These are phyloP conservation scores for Globisporangium solare DNA, from an alignment of 352 stramenopile species.

Conservation along the genomic window DNA sequence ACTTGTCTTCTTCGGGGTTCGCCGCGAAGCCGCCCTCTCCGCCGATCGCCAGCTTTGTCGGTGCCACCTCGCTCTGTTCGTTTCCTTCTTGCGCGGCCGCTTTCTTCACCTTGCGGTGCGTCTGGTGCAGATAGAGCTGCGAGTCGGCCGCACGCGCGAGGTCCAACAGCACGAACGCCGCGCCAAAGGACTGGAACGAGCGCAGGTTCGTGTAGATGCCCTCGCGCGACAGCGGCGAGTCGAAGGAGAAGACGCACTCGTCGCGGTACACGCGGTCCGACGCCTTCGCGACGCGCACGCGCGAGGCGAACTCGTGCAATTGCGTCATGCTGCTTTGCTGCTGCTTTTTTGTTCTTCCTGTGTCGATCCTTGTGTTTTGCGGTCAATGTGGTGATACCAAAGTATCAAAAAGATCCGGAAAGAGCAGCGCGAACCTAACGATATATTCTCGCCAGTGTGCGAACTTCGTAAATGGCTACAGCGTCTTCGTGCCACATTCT, in stretches of 20 bases:
- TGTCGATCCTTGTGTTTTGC: background rate
- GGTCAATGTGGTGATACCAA: background rate
- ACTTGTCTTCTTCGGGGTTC: conserved; percentile 77
- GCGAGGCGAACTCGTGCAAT: conserved; percentile 24
- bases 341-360: no score
- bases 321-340: background rate
- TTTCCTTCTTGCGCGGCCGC: background rate
- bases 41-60: conserved; percentile 95
- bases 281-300: conserved; percentile 43
- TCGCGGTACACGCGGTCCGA: conserved; percentile 92
- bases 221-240: conserved; percentile 67
- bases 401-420: background rate
- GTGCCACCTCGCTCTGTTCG: conserved; percentile 12
- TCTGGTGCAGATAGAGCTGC: conserved; percentile 78
- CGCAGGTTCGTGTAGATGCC: conserved; percentile 92
- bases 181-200: conserved; percentile 91
- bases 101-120: conserved; percentile 32
- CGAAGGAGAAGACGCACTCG: conserved; percentile 98
- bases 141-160: conserved; percentile 20
- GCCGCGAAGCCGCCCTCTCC: conserved; percentile 93
- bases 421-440: background rate
- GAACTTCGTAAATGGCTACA: background rate
- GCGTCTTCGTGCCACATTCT: background rate
- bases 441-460: background rate
- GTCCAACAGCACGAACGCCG: conserved; percentile 60